Conservation (phyloP, 2,329 filamentous ascomycete species). For the Epichloe gansuensis region DNA sequence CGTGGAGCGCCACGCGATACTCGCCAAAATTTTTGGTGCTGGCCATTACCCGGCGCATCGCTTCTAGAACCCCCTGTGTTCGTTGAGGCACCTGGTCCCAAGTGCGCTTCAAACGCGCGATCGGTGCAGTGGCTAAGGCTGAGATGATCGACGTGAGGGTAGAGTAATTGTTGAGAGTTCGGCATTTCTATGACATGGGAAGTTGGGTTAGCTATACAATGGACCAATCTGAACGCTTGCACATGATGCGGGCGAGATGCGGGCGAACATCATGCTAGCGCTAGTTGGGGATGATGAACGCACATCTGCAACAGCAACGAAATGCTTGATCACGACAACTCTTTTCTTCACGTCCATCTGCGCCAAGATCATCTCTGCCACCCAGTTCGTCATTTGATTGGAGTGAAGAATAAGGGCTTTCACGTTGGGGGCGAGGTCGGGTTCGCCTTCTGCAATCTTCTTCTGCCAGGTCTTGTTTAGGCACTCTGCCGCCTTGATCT, state of each 20-base stretch:
- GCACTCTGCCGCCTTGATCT: conserved; percentile 92
- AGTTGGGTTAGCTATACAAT: conserved; percentile 9
- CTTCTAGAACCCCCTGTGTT: conserved; percentile 67
- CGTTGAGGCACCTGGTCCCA: conserved; percentile 89
- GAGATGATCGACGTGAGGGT: conserved; percentile 97
- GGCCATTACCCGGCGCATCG: conserved; percentile 88
- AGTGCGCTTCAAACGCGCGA: conserved; percentile 82
- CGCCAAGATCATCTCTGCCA: conserved; percentile 95
- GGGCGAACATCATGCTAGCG: not conserved
- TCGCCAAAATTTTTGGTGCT: conserved; percentile 98
- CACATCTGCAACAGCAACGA: conserved; percentile 91
- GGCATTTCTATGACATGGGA: conserved; percentile 60
- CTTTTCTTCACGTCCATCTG: conserved; percentile 92
- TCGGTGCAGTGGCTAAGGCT: conserved; percentile 84
- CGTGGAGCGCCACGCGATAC: conserved; percentile 85
- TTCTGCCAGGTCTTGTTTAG: conserved; percentile 99
- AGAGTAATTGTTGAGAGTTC: conserved; percentile 87
- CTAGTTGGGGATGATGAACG: conserved; percentile 23
- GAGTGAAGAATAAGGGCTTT: conserved; percentile 95
- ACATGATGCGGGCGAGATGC: not conserved
- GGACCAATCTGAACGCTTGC: not conserved
- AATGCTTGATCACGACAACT: conserved; percentile 96
- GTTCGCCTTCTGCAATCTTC: conserved; percentile 69
- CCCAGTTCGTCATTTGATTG: conserved; percentile 98
- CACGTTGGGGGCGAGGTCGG: conserved; percentile 83